Percentiles rank a stretch among this genome's conserved stretches.
Conservation (phyloP, 441 rosid species). For the Brassica hybrid region DNA sequence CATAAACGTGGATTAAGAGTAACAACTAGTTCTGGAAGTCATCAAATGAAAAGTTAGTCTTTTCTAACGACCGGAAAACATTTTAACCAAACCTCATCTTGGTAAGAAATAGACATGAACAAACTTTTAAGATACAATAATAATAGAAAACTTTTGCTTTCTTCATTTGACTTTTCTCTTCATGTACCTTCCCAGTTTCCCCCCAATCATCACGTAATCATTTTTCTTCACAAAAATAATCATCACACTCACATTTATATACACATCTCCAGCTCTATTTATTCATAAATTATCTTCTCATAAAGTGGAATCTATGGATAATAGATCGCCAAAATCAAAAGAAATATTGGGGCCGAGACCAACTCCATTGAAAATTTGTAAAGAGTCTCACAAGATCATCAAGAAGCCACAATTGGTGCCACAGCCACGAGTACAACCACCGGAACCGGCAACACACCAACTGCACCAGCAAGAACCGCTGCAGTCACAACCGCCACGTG, state of each 20-base stretch:
- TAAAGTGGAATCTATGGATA: constrained; percentile 26
- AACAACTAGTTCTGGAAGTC: constrained; percentile 6
- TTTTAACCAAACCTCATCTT: constrained; percentile 26
- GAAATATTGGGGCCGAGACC: constrained; percentile 90
- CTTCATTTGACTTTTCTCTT: constrained; percentile 60
- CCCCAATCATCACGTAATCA: constrained; percentile 37
- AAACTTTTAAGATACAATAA: constrained; percentile 4
- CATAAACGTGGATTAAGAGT: not conserved
- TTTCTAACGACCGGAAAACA: constrained; percentile 27
- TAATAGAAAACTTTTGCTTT: constrained; percentile 23
- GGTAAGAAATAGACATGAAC: constrained; percentile 31
- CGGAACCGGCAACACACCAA: constrained; percentile 17
- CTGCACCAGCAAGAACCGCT: constrained; percentile 31
- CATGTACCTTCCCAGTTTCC: constrained; percentile 30
- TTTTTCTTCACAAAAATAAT: constrained; percentile 23
- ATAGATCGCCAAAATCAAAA: constrained; percentile 42
- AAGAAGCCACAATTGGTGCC: constrained; percentile 74
- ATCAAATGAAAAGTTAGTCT: constrained; percentile 12
- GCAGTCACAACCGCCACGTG: constrained; percentile 42
- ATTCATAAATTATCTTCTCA: constrained; percentile 4
- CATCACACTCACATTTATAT: constrained; percentile 6
- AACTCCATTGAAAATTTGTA: constrained; percentile 62
- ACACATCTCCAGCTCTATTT: not conserved
- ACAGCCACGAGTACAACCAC: constrained; percentile 9
- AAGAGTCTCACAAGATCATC: constrained; percentile 84